Evolutionary conservation across 2,329 filamentous ascomycete genomes (phyloP), one percentile per base, ranked within the genome.

Genomic region (Truncatella angustata): DNA sequence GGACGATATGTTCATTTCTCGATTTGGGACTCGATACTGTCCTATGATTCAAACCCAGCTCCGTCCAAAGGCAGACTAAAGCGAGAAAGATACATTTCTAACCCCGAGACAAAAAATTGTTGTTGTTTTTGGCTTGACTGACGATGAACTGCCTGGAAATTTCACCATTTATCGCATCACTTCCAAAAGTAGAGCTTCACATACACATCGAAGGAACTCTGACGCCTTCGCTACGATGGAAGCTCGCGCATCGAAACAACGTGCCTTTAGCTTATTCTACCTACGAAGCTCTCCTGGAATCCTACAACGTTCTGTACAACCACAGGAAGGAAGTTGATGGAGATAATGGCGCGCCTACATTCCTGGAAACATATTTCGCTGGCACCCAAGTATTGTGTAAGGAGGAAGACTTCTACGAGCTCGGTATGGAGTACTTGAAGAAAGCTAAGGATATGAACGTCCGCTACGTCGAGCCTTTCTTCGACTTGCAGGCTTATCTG

Each of bases 151-250:
- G 60, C 48, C 60, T 68, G 9, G 53, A 53, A 18, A 58, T 69
- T 26, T 67, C 63, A 32, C 62, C 71, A 12, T 72, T 71, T 52
- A 67, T 73, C 34, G 53, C 59, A 1, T 46, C 56, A 2, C 59
- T 75, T 1, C 73, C 74, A 5, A 76, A 76, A 50, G 68, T 75
- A 21, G 74, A 77, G 56, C 70, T 76, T 5, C 74, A 77, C 56
- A 52, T 77, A 20, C 73, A 77, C 59, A 73, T 77, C 46, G 74
- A 77, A 63, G 74, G 74, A 5, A 74, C 70, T 2, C 59, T 76
- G n/a, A 68, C 64, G 1, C 70, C 73, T 0, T 58, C 65, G 16
- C 61, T 76, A 2, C 65, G 68, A 48, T 76, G 72, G 72, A 66
- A 67, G 24, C 63, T 76, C 9, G 64, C 73, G 3, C 64, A 68